Base-by-base conservation (phyloP, 2,329 filamentous ascomycete species). In the Hymenoscyphus linearis region DNA sequence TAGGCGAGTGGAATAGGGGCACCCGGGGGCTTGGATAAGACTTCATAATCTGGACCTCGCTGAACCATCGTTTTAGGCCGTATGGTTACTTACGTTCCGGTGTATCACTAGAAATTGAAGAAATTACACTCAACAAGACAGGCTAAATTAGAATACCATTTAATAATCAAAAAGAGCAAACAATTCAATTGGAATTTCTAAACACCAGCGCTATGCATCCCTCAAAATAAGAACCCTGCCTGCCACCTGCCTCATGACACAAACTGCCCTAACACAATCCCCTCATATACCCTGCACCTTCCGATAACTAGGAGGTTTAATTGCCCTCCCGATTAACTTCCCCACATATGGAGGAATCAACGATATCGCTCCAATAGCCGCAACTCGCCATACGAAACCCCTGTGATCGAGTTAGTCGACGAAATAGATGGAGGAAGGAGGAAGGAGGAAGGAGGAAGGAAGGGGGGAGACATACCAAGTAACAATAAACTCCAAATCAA, bases 271-370 rank as follows among this genome's bases (percentile, higher is more conserved):
- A 22, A 60, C 36, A n/a, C n/a, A n/a, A n/a, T 52, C 12, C 36
- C 60, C 36, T 65, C 59, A 73, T 9, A 86, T 83, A 52, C 82
- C 87, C 76, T 89, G 88, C 55, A 99, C 93, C 79, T 99, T 99
- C 71, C 95, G 83, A 78, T 97, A 98, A 72, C 90, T 96, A 22
- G 93, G 93, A 64, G 95, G 95, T 76, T 89, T 93, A 80, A 96
- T 87, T 63, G 86, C 91, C 71, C 91, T 82, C 70, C 89, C 82
- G 66, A 97, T 89, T 63, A 96, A 75, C 79, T 98, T 98, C 22
- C 84, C 91, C 57, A 85, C 88, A 77, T 93, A 97, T 1, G 93
- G 90, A 18, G 95, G 95, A 55, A 96, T 83, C 60, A 98, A 76
- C 50, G 90, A 90, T 52, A 96, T 86, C 7, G 89, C 87, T 47